Evolutionary conservation across 1,284 basidiomycete genomes (phyloP), one percentile per base, ranked within the genome.

Genomic region (Sporisorium sorghi): DNA sequence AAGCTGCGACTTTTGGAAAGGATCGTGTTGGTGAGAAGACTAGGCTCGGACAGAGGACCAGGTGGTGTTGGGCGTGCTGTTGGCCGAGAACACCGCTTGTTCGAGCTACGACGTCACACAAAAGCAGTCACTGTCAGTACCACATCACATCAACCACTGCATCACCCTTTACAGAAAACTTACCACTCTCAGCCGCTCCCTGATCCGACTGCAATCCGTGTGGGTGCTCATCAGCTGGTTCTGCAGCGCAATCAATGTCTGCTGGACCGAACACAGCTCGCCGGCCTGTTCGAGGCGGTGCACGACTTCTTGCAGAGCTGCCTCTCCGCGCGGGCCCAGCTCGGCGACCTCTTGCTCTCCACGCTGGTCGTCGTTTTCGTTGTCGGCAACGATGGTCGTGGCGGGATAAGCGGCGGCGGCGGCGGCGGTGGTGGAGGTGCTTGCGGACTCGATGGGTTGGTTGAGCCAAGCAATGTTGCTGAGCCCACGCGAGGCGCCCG

Each of bases 261-360:
- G 67, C 23, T 70, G 67, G 11, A 64, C 49, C 7, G 56, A 43
- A 24, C 56, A 52, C 8, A 70, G 52, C 5, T 63, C 60, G 14
- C 60, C 67, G 4, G 60, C 57, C n/a, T 59, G 26, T 26, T 64
- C 60, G 35, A 64, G 33, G 11, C 43, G 35, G 8, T 43, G 24
- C 6, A 63, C 39, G 35, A 63, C 51, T 12, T 46, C 28, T 11
- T 33, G 40, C 15, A 69, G 37, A 3, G 35, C 42, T n/a, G 30
- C 26, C 14, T 58, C 46, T 14, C 42, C 17, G 15, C 56, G 56
- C 8, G 46, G 11, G 12, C 26, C 51, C 3, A 66, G 12, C 30
- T 55, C 33, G 5, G 28, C 43, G 2, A 40, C 10, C 30, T 42
- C n/a, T n/a, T n/a, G n/a, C n/a, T n/a, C n/a, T n/a, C n/a, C n/a